Evolutionary conservation across 2,329 filamentous ascomycete genomes (phyloP).

Genomic region (Exophiala bonariae): DNA sequence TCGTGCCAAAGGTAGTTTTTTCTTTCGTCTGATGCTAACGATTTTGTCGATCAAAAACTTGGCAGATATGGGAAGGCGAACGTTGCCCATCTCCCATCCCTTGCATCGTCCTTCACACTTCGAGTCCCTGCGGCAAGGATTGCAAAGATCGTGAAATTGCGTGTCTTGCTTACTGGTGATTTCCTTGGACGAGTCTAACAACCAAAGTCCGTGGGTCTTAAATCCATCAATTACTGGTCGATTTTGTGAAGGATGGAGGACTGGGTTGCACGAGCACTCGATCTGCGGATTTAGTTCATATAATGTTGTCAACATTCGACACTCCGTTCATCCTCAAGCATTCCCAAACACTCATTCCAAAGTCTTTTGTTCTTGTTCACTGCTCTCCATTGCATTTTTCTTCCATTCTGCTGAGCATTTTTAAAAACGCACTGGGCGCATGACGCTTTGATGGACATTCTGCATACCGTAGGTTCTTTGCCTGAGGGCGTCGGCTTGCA

Average conservation of each 20-base stretch:
- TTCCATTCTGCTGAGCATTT: slow-evolving; percentile 7
- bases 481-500: slow-evolving; percentile 1
- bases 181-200: slow-evolving; percentile 14
- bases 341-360: slow-evolving; percentile 20
- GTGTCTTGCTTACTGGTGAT: slow-evolving; percentile 23
- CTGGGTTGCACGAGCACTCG: slow-evolving; percentile 18
- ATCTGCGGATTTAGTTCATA: slow-evolving; percentile 6
- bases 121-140: slow-evolving; percentile 23
- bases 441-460: slow-evolving; percentile 13
- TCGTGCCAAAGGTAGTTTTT: not conserved
- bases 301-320: slow-evolving; percentile 10
- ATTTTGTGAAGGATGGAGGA: slow-evolving; percentile 8
- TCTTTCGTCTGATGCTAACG: slow-evolving; percentile 4
- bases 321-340: slow-evolving; percentile 13
- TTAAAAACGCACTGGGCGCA: slow-evolving; percentile 16
- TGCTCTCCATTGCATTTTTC: slow-evolving; percentile 11
- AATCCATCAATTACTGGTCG: slow-evolving; percentile 3
- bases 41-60: no score
- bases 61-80: no score
- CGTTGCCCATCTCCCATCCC: slow-evolving; percentile 9
- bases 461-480: slow-evolving; percentile 13
- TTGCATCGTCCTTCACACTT: slow-evolving; percentile 17
- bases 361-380: slow-evolving; percentile 15
- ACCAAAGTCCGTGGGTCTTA: slow-evolving; percentile 13
- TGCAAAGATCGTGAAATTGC: slow-evolving; percentile 19